Evolutionary conservation across 192 early-diverging fungal species (phyloP), one percentile per base, ranked within the genome.

Genomic region (Linnemannia schmuckeri): DNA sequence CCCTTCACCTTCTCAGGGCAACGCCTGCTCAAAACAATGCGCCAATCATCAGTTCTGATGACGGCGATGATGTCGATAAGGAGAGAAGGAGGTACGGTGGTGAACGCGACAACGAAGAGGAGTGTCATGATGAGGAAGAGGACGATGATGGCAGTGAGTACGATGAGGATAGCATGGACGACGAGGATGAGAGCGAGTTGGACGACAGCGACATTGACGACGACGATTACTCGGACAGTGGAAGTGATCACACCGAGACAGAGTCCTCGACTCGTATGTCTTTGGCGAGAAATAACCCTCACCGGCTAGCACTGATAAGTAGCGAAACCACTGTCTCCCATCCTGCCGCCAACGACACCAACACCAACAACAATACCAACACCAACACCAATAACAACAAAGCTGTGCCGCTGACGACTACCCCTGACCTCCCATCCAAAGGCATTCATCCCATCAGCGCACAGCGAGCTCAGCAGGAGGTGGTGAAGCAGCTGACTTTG

Each of bases 141-240:
- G 70, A 63, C 6, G 61, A 70, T 40, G 77, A 79, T 20, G 42
- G 61, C 30, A 66, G 33, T 1, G 71, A 79, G 24, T 33, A 72
- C 33, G 78, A 76, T 6, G 77, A 75, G 18, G 66, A 80, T 46
- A 74, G 74, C 33, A 74, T 80, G 30, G 66, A 79, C 33, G 63
- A 47, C 17, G 70, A 78, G 4, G 82, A 77, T 17, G 63, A 70
- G 20, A 76, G 77, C n/a, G 80, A 71, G 68, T 57, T 54, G 33
- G 83, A 74, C 42, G 57, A 74, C 52, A 80, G 78, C 37, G 81
- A 76, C 6, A 8, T 55, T 24, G 69, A 66, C 61, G 74, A 57
- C 44, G 75, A 46, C 18, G 81, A 76, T 10, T 41, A 82, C 37
- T 76, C 76, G 27, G 70, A 77, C 24, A 82, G 75, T 30, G 78